phyloP scores from a whole-genome alignment of 2,329 filamentous ascomycete genomes.

The Claviceps humidiphila region DNA sequence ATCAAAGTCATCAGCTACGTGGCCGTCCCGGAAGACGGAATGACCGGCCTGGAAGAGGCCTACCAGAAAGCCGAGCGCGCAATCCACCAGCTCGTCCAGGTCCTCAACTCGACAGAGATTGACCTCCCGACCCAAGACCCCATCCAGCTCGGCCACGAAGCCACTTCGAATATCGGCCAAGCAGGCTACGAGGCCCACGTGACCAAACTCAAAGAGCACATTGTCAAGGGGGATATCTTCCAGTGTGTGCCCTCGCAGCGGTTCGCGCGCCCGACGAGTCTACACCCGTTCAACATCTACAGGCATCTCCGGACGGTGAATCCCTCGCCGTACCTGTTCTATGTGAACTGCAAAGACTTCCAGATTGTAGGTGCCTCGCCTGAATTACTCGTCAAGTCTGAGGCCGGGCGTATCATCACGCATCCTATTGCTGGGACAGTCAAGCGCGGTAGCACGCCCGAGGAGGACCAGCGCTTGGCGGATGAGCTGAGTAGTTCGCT shows the following conservation, averaged over 20 bases:
- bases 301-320: conserved; percentile 93
- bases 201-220: conserved; percentile 74
- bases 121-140: conserved; percentile 65
- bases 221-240: conserved; percentile 85
- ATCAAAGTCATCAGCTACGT: conserved; percentile 92
- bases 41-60: conserved; percentile 35
- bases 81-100: conserved; percentile 54
- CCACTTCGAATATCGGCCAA: conserved; percentile 83
- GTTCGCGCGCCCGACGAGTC: conserved; percentile 72
- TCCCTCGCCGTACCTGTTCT: conserved; percentile 94
- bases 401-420: conserved; percentile 77
- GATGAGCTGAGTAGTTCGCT: conserved; percentile 63
- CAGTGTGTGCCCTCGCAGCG: conserved; percentile 93
- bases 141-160: conserved; percentile 61
- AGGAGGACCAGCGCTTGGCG: conserved; percentile 72
- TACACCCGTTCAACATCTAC: conserved; percentile 98
- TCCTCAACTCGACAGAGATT: conserved; percentile 60
- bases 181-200: conserved; percentile 88
- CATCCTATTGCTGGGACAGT: conserved; percentile 96
- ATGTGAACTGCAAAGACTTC: conserved; percentile 81
- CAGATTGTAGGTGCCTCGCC: conserved; percentile 92
- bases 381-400: conserved; percentile 85
- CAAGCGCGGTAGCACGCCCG: conserved; percentile 64
- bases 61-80: conserved; percentile 55
- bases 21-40: conserved; percentile 40